Evolutionary conservation across 805 yeast species (phyloP).

Genomic region (Suhomyces faveliae): DNA sequence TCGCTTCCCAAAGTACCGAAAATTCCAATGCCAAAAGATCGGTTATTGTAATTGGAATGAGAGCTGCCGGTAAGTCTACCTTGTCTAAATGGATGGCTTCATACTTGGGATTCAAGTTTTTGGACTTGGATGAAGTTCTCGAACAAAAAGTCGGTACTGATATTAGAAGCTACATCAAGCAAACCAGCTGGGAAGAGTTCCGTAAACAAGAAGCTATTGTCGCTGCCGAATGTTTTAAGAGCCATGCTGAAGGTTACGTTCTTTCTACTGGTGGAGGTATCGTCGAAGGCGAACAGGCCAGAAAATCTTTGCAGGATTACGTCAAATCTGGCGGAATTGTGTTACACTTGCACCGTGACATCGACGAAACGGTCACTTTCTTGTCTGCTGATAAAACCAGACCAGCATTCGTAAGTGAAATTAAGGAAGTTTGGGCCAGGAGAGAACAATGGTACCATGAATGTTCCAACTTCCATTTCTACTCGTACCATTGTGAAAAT

Average conservation of each 20-base stretch:
- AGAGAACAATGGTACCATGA: slow-evolving; percentile 78
- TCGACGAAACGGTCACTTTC: slow-evolving; percentile 74
- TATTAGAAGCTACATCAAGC: slow-evolving; percentile 60
- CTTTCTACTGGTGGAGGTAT: slow-evolving; percentile 97
- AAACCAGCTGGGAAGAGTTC: slow-evolving; percentile 85
- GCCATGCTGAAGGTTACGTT: slow-evolving; percentile 51
- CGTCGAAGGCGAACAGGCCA: slow-evolving; percentile 72
- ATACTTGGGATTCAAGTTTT: slow-evolving; percentile 60
- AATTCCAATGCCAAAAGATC: slow-evolving; percentile 48
- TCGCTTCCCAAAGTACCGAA: slow-evolving; percentile 17
- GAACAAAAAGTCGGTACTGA: slow-evolving; percentile 52
- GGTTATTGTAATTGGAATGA: slow-evolving; percentile 89
- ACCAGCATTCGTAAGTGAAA: slow-evolving; percentile 83
- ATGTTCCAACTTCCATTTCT: slow-evolving; percentile 76
- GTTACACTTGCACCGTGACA: slow-evolving; percentile 84
- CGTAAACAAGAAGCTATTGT: slow-evolving; percentile 63
- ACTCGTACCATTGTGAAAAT: slow-evolving; percentile 66
- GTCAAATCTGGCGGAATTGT: slow-evolving; percentile 67
- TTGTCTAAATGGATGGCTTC: slow-evolving; percentile 77
- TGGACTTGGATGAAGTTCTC: slow-evolving; percentile 76
- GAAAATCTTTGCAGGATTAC: slow-evolving; percentile 60
- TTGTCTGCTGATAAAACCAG: slow-evolving; percentile 76
- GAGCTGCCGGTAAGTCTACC: slow-evolving; percentile 95
- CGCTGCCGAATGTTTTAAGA: slow-evolving; percentile 48
- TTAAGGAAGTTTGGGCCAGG: slow-evolving; percentile 77